Base-by-base conservation (phyloP, 495 filamentous ascomycete genomes). In the Lasiosphaeris hirsuta region DNA sequence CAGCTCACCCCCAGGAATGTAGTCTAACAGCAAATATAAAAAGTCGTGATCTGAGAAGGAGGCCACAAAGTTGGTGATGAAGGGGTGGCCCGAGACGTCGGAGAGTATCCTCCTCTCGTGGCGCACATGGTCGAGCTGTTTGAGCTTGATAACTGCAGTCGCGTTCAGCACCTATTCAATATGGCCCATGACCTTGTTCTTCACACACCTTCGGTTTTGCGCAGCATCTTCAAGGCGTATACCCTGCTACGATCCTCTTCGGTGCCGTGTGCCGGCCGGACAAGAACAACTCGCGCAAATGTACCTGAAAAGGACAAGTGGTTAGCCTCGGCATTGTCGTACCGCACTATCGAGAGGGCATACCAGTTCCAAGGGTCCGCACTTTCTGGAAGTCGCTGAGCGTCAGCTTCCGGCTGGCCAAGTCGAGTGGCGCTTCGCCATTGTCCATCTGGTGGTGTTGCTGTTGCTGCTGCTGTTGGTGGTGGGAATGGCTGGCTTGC, bases 41-140 rank as follows among this genome's bases (percentile, higher is more conserved):
- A 85, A 90, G 65, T 94, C 90, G 54, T 82, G 80, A 69, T 97
- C 92, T 50, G 92, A 90, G 72, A 97, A 98, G 55, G 90, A 92
- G 37, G 88, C 88, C 38, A 94, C 78, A 63, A 96, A 79, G n/a
- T 84, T 89, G 57, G 92, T 97, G 65, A 97, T 96, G 72, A 97
- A 97, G 36, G 94, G 94, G 69, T 97, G 90, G 15, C 91, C 92
- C 46, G 90, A 83, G 34, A 97, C 93, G 54, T 90, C 88, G 58
- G 88, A 84, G 5, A 98, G 85, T 14, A 95, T 88, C 60, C 84
- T 84, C 37, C 94, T 86, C 76, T 98, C 94, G 71, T 96, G 94
- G 62, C 90, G 88, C 56, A 97, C 92, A 78, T 97, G 94, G 75
- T 97, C 94, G 62, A 97, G 87, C 74, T 98, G 94, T 80, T 98